Base-by-base conservation (phyloP, 2,329 filamentous ascomycete species). In the Diaporthe nobilis region DNA sequence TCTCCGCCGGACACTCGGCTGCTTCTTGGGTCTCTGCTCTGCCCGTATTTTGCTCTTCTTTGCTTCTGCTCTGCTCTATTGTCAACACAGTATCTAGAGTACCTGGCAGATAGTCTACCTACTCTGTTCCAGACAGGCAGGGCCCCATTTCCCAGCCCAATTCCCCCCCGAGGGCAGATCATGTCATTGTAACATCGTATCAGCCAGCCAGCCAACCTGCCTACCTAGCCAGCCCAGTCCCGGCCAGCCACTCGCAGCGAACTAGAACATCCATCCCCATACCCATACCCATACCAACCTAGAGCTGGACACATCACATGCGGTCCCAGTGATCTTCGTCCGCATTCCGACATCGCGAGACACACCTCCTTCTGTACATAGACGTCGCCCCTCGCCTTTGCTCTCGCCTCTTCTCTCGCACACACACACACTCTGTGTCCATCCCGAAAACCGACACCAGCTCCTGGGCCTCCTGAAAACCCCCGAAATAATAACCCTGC, bases 331-430 rank as follows among this genome's bases (percentile, higher is more conserved):
- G 63, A 68, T 68, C 63, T 68, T 53, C 47, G 63, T 53, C 63
- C 63, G 47, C 63, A 53, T 53, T 68, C 63, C 63, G 63, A 68
- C 63, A 68, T 68, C 63, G 63, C 63, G 63, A 68, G 47, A 53
- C 63, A 68, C 63, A 53, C 63, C 63, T 68, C 42, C 44, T 67
- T 37, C 63, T 68, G 63, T 68, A 68, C 47, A 68, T 68, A 68
- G 47, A 25, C 63, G 31, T 68, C 44, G 44, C 47, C 63, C 47
- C 31, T 68, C 47, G 63, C 47, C 44, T 37, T 39, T 34, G 31
- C 39, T 31, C 60, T 47, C 60, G 58, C 37, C 58, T n/a, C 42
- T 17, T 49, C 28, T 17, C 9, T n/a, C 42, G 2, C 58, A 1
- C 58, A 63, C 20, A 15, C 34, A 15, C n/a, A 8, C n/a, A 4